Evolutionary conservation across 495 filamentous ascomycete species (phyloP).

Genomic region (Hyaloscypha finlandica): DNA sequence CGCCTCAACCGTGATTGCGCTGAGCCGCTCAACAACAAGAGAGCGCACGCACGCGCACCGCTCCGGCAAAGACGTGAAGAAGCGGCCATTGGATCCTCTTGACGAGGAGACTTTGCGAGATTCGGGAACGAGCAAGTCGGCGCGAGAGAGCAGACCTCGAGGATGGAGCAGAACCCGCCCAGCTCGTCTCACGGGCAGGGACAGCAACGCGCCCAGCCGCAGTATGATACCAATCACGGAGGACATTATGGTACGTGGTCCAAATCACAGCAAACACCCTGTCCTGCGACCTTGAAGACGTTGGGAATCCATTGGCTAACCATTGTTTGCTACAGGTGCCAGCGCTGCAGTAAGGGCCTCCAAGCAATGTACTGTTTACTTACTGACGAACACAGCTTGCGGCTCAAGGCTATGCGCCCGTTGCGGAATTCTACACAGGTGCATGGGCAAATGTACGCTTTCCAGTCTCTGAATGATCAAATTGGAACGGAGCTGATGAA

Average conservation of each 20-base stretch:
- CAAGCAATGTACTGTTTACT: neutral
- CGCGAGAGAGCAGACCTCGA: constrained; percentile 9
- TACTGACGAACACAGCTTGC: constrained; percentile 53
- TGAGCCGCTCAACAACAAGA: neutral
- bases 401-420: constrained; percentile 77
- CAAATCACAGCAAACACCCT: constrained; percentile 20
- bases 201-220: constrained; percentile 42
- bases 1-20: neutral
- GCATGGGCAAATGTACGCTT: constrained; percentile 87
- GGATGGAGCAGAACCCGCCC: constrained; percentile 51
- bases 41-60: neutral
- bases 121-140: neutral
- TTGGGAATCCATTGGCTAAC: constrained; percentile 35
- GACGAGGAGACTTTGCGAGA: neutral
- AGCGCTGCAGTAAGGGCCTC: constrained; percentile 65
- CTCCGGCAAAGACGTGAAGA: neutral
- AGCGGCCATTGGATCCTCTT: neutral
- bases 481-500: constrained; percentile 22
- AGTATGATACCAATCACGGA: constrained; percentile 79
- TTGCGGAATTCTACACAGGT: constrained; percentile 85
- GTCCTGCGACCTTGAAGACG: neutral
- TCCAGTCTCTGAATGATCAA: neutral
- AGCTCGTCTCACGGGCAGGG: constrained; percentile 37
- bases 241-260: constrained; percentile 81
- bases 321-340: constrained; percentile 58